Base-by-base conservation (phyloP, 1,284 basidiomycete species). In the Phellopilus nigrolimitatus region DNA sequence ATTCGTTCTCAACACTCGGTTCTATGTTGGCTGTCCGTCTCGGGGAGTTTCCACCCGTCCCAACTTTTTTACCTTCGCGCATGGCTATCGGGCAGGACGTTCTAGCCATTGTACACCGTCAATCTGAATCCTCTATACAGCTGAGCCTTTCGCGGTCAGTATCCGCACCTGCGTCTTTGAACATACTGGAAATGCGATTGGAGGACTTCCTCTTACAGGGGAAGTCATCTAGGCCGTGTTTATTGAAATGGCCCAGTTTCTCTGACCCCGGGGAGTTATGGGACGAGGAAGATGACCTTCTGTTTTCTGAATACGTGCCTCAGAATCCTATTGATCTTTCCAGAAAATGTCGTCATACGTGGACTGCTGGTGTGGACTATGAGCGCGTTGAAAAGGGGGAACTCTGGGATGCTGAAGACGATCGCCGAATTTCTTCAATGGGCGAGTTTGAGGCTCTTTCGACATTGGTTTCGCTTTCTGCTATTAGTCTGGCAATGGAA, bases 351-450 rank as follows among this genome's bases (percentile, higher is more conserved):
- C 42, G 53, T n/a, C 34, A 51, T 25, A 55, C 53, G n/a, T 55
- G 53, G 53, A 47, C 53, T 5, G 53, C 53, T n/a, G 53, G 53
- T 30, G 22, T 56, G 21, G 21, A 12, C n/a, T 49, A 44, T 15
- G 39, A 25, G 15, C 37, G 36, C 4, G 15, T 15, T n/a, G 41
- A 46, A 3, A 41, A 34, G 9, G 54, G 54, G 13, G 54, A 56
- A 8, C 46, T 56, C 6, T 56, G 54, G 54, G 54, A 56, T 22
- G 49, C 52, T 21, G 54, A 56, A 28, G 54, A 56, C 40, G 54
- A 56, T 21, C 43, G 42, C 21, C 44, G 50, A 10, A 39, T 52
- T 28, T 52, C 54, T 3, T 39, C n/a, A 17, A 39, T 27, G 12
- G 33, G 34, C 21, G 13, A 38, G 13, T 25, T 27, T 12, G 36